Conservation (phyloP, 2,329 filamentous ascomycete species). For the Venturia effusa region DNA sequence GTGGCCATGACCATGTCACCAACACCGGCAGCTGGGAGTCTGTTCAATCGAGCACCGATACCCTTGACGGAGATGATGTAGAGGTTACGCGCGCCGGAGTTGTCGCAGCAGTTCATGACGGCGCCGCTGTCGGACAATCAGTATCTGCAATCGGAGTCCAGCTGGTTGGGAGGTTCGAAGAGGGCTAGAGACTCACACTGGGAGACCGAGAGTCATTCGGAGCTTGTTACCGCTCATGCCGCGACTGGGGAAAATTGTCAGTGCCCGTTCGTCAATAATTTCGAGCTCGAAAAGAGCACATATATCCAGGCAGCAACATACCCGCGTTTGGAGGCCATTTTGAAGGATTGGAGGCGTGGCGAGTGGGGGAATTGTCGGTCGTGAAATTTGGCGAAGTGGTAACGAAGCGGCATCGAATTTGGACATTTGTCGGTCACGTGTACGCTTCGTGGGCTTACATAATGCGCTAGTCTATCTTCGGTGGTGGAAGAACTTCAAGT, state of each 20-base stretch:
- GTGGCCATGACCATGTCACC: conserved; percentile 99
- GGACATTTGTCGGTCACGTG: neutral
- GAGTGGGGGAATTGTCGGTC: neutral
- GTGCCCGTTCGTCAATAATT: conserved; percentile 13
- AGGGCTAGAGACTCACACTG: conserved; percentile 65
- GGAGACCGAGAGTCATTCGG: conserved; percentile 99
- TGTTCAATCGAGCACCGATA: conserved; percentile 94
- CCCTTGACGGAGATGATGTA: conserved; percentile 99
- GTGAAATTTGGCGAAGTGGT: neutral
- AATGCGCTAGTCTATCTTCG: neutral
- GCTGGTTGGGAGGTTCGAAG: neutral
- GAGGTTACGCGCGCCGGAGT: conserved; percentile 95
- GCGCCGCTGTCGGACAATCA: conserved; percentile 58
- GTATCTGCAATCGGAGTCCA: neutral
- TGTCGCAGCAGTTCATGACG: conserved; percentile 99
- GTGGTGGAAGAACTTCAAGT: neutral
- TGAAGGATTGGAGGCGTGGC: conserved; percentile 14
- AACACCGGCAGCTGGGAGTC: conserved; percentile 92
- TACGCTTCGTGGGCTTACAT: neutral
- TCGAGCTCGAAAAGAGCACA: neutral
- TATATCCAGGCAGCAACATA: conserved; percentile 18
- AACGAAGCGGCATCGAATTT: neutral
- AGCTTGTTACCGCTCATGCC: conserved; percentile 99
- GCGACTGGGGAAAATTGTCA: conserved; percentile 36
- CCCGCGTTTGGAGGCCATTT: conserved; percentile 30